Conservation (phyloP, 768 basidiomycete genomes). For the Suillus cothurnatus region DNA sequence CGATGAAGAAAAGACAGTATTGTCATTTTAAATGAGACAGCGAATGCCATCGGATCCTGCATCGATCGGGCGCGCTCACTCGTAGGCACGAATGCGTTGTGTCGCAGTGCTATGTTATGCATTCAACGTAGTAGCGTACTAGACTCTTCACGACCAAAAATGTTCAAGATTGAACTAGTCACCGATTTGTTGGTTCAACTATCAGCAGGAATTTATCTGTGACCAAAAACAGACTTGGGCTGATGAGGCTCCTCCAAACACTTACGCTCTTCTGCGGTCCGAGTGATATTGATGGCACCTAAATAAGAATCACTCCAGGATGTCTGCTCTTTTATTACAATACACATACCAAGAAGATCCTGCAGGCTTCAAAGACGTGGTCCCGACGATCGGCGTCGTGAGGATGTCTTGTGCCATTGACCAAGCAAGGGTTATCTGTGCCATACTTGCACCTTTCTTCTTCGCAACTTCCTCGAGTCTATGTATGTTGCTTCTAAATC, state of each 20-base stretch:
- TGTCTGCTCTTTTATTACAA: neutral
- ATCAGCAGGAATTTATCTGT: conserved; percentile 28
- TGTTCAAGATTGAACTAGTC: neutral
- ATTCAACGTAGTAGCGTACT: neutral
- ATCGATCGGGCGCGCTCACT: neutral
- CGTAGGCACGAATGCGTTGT: neutral
- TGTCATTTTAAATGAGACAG: neutral
- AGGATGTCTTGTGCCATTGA: conserved; percentile 46
- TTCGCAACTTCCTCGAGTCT: conserved; percentile 60
- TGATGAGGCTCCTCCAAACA: conserved; percentile 57
- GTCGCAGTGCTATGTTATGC: neutral
- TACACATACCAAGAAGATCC: conserved; percentile 48
- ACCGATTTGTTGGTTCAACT: neutral
- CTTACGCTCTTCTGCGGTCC: conserved; percentile 58
- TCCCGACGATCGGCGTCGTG: conserved; percentile 60
- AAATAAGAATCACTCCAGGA: neutral
- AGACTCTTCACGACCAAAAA: neutral
- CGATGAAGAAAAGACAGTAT: neutral
- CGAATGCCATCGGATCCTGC: neutral
- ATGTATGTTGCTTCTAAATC: conserved; percentile 5
- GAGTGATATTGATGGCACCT: conserved; percentile 48
- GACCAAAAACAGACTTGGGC: conserved; percentile 46
- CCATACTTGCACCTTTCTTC: conserved; percentile 48
- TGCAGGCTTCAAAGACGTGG: conserved; percentile 48
- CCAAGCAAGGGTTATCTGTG: conserved; percentile 59